Conservation (phyloP, 345 rosid species). For the Zanthoxylum bungeanum region DNA sequence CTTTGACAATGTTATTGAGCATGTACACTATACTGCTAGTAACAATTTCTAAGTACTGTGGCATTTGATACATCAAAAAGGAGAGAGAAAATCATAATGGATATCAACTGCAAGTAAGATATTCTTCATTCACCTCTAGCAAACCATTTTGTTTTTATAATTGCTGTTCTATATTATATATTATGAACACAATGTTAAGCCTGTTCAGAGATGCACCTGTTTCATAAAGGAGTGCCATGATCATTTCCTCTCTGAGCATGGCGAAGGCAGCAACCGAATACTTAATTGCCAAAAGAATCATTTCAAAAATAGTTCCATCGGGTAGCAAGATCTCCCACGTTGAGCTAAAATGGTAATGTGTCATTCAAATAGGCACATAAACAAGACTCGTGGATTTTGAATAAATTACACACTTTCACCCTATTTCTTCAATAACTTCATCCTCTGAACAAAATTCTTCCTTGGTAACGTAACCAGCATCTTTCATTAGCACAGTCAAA, state of each 20-base stretch:
- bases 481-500: constrained; percentile 60
- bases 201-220: not conserved
- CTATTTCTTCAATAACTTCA: constrained; percentile 32
- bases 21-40: not conserved
- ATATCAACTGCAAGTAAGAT: not conserved
- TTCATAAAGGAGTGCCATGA: not conserved
- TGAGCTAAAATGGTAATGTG: not conserved
- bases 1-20: not conserved
- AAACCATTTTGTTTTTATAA: not conserved
- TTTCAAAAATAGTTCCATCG: not conserved
- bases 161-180: not conserved
- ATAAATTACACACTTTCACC: constrained; percentile 11
- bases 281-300: not conserved
- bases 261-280: not conserved
- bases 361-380: not conserved
- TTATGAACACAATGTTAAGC: not conserved
- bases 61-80: not conserved
- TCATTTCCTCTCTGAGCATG: not conserved
- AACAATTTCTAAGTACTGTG: not conserved
- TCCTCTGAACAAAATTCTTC: constrained; percentile 25
- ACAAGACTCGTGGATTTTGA: not conserved
- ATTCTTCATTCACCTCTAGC: not conserved
- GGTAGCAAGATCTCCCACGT: not conserved
- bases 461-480: constrained; percentile 25
- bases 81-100: not conserved